Evolutionary conservation across 106 monocot genomes (phyloP).

Genomic region (Allium fistulosum): DNA sequence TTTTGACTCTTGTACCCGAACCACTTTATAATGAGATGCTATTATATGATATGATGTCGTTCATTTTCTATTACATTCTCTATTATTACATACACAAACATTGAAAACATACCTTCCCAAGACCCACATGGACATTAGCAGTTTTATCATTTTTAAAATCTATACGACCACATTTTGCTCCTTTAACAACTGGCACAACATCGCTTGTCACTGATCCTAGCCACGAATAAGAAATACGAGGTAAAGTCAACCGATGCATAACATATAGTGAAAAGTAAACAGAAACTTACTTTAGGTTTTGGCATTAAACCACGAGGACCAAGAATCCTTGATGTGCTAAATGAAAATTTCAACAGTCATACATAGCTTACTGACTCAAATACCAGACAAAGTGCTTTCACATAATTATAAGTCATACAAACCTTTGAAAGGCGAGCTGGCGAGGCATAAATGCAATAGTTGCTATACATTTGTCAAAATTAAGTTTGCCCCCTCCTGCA

Average conservation of each 20-base stretch:
- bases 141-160: slow-evolving; percentile 98
- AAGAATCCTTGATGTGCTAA: slow-evolving; percentile 78
- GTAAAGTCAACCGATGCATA: too few relatives aligned
- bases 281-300: slow-evolving; percentile 97
- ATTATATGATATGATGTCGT: too few relatives aligned
- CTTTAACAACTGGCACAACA: slow-evolving; percentile 74
- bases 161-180: slow-evolving; percentile 78
- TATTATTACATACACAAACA: not conserved
- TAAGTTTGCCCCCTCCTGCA: slow-evolving; percentile 86
- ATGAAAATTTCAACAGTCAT: slow-evolving; percentile 1
- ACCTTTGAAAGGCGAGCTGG: slow-evolving; percentile 80
- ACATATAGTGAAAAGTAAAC: not conserved
- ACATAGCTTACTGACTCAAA: not conserved
- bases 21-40: too few relatives aligned
- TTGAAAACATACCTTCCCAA: slow-evolving; percentile 75
- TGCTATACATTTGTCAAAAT: slow-evolving; percentile 94
- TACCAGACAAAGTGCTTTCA: not conserved
- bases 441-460: slow-evolving; percentile 39
- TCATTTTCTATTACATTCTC: too few relatives aligned
- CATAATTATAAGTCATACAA: slow-evolving; percentile 6
- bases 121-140: slow-evolving; percentile 89
- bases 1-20: too few relatives aligned
- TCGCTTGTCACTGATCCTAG: slow-evolving; percentile 90
- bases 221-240: slow-evolving; percentile 25
- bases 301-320: slow-evolving; percentile 98